Conservation (phyloP, 2,329 filamentous ascomycete genomes). For the Beauveria caledonica region DNA sequence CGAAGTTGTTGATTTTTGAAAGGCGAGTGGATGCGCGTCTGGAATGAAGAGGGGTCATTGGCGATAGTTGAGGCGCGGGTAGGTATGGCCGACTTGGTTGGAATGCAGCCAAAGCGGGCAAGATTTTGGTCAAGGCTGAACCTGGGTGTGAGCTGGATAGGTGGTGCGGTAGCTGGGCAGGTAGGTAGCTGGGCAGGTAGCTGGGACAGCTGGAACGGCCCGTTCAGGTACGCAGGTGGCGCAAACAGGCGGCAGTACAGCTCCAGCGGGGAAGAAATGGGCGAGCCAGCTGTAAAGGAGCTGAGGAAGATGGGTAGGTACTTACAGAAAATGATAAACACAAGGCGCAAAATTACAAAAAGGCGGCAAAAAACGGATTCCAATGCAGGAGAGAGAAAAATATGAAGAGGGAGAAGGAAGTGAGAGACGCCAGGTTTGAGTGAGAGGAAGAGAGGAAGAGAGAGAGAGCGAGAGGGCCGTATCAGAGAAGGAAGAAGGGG, state of each 20-base stretch:
- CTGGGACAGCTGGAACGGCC: background rate
- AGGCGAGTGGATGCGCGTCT: constrained; percentile 7
- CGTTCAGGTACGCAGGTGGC: constrained; percentile 6
- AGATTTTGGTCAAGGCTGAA: background rate
- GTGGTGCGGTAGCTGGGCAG: background rate
- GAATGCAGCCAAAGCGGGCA: background rate
- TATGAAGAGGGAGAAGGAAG: background rate
- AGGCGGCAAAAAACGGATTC: background rate
- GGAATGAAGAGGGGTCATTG: constrained; percentile 7
- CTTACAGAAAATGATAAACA: background rate
- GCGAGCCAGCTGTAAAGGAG: background rate
- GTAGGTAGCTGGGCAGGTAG: background rate
- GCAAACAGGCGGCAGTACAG: constrained; percentile 1
- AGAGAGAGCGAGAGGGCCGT: background rate
- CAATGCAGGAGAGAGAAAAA: constrained; percentile 8
- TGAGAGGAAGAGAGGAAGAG: background rate
- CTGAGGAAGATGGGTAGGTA: background rate
- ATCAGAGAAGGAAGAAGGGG: constrained; percentile 1
- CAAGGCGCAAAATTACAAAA: constrained; percentile 1
- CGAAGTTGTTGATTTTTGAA: constrained; percentile 6
- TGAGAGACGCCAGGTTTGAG: constrained; percentile 7
- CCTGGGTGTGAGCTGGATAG: background rate
- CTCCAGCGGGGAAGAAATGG: constrained; percentile 3
- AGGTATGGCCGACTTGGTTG: background rate
- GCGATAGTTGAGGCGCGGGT: background rate